Base-by-base conservation (phyloP, 192 early-diverging fungal genomes). In the Allomyces arbusculus region DNA sequence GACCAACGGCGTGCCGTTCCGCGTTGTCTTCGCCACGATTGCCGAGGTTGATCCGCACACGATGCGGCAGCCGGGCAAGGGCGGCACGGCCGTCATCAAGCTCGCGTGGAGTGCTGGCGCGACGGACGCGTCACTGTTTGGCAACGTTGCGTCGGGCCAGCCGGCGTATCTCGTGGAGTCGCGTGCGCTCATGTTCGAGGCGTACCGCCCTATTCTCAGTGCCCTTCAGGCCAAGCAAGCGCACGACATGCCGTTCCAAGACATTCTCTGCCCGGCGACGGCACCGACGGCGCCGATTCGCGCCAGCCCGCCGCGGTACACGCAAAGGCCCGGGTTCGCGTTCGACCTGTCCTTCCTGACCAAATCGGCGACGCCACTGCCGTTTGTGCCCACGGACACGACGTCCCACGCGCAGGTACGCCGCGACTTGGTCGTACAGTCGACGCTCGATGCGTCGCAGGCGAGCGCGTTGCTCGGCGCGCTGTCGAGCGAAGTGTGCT, bases 361-460 rank as follows among this genome's bases (percentile, higher is more conserved):
- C 40, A 61, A 6, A 28, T 69, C 33, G 33, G 33, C 33, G 33
- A 40, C 33, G 33, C 33, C 33, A 7, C 33, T 40, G 33, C 8
- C 33, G 33, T 40, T 40, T 40, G 33, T 8, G 33, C 33, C 33
- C 33, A 40, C 8, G 33, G 33, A 40, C 33, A 40, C 33, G 33
- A 40, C 33, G 33, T 40, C 33, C 5, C 33, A 40, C 33, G 33
- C 33, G 33, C 33, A 40, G 7, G 33, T 40, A 8, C 33, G 33
- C 16, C 50, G 20, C 11, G 25, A 25, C 1, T 65, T 80, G 16
- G 61, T 65, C 25, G 8, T 12, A 0, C 10, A 68, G 22, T 72
- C 74, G 28, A 65, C 64, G 0, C 65, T 85, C 12, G 84, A 85
- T 61, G 72, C 72, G 11, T 76, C 74, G 4, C 84, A 85, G 68